Percentiles rank a stretch among this genome's conserved stretches.
These are phyloP conservation scores for Neurospora cerealis DNA, from an alignment of 495 filamentous ascomycete genomes.

Conservation along the genomic window DNA sequence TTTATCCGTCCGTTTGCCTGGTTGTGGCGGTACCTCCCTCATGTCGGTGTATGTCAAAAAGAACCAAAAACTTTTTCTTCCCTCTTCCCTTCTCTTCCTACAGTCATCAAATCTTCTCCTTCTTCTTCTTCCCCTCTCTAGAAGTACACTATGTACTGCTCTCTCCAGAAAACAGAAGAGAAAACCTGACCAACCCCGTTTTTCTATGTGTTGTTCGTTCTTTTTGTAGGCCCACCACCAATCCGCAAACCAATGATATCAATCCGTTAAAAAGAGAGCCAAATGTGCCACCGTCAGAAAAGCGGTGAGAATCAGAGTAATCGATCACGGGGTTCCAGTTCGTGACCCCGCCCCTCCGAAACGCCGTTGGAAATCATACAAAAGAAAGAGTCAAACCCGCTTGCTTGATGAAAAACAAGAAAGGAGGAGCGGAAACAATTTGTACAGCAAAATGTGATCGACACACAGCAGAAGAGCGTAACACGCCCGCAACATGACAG, in stretches of 20 bases:
- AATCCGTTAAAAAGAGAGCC: not conserved
- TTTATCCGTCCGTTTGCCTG: not conserved
- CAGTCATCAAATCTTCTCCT: not conserved
- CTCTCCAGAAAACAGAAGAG: not conserved
- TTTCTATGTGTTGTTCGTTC: not conserved
- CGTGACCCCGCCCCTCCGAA: not conserved
- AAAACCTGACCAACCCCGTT: not conserved
- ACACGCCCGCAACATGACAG: constrained; percentile 1
- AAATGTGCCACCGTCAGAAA: not conserved
- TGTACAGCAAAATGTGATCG: not conserved
- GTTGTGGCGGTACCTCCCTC: not conserved
- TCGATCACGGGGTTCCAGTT: not conserved
- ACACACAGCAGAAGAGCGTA: not conserved
- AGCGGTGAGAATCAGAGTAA: not conserved
- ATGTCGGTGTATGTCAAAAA: not conserved
- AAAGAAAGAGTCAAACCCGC: not conserved
- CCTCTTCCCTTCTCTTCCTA: not conserved
- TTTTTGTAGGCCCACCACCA: not conserved
- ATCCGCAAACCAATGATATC: not conserved
- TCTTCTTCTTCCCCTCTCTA: not conserved
- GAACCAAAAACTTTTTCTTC: not conserved
- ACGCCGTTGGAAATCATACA: not conserved
- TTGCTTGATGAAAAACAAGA: not conserved
- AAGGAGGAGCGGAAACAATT: not conserved
- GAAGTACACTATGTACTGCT: not conserved